phyloP scores from a whole-genome alignment of 2,329 filamentous ascomycete species.

The Arthrobotrys megalospora region DNA sequence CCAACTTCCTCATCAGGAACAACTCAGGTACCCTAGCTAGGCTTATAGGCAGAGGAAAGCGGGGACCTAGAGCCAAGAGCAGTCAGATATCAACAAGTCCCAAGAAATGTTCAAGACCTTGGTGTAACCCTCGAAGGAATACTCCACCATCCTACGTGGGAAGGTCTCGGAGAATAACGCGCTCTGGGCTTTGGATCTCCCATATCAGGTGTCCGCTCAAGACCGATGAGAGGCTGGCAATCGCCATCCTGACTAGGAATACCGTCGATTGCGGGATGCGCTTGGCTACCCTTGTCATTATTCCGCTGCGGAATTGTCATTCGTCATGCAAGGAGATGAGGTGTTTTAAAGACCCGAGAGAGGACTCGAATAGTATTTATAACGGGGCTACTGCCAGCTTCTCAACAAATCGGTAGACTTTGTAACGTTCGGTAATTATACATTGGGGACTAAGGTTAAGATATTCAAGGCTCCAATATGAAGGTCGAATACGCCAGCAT shows the following conservation, averaged over 20 bases:
- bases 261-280: slow-evolving; percentile 12
- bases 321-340: slow-evolving; percentile 8
- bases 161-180: slow-evolving; percentile 23
- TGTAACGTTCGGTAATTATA: neutral
- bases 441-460: neutral
- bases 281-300: slow-evolving; percentile 21
- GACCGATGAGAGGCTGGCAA: neutral
- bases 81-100: neutral
- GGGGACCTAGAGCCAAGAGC: slow-evolving; percentile 24
- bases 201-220: neutral
- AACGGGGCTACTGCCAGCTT: neutral
- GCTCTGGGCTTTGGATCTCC: neutral
- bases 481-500: slow-evolving; percentile 40
- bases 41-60: slow-evolving; percentile 8
- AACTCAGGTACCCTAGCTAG: slow-evolving; percentile 28
- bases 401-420: neutral
- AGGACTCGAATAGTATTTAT: neutral
- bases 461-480: slow-evolving; percentile 27
- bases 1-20: slow-evolving; percentile 21
- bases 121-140: slow-evolving; percentile 28
- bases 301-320: neutral
- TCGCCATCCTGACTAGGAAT: slow-evolving; percentile 29
- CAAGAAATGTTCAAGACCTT: slow-evolving; percentile 27
- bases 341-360: neutral
- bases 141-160: slow-evolving; percentile 31